These are phyloP conservation scores for Chytriomyces confervae DNA, from an alignment of 192 early-diverging fungal species.

Conservation along the genomic window DNA sequence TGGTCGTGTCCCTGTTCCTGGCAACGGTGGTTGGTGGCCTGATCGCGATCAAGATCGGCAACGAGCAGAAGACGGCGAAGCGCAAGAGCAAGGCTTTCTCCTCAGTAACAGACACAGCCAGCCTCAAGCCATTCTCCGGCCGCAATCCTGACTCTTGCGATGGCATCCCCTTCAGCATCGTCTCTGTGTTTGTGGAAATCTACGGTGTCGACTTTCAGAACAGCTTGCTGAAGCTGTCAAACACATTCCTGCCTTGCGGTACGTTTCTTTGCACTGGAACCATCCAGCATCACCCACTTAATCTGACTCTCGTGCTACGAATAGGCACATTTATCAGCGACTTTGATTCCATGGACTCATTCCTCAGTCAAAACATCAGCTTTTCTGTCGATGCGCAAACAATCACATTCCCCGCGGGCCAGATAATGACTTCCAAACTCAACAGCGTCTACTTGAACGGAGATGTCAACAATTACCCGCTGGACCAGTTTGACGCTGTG, in stretches of 20 bases:
- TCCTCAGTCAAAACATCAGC: background rate
- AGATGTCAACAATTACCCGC: conserved; percentile 16
- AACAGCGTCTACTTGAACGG: background rate
- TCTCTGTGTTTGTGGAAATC: background rate
- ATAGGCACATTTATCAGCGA: background rate
- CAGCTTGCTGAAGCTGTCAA: background rate
- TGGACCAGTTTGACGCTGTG: background rate
- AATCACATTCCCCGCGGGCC: background rate
- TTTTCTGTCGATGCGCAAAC: background rate
- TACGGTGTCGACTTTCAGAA: background rate
- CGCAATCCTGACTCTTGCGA: background rate
- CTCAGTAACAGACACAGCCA: background rate
- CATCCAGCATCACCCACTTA: background rate
- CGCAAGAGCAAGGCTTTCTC: background rate
- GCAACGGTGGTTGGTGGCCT: background rate
- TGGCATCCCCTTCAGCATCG: background rate
- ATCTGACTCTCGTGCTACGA: background rate
- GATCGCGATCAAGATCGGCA: background rate
- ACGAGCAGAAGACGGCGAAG: background rate
- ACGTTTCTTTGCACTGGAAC: background rate
- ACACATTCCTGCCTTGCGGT: background rate
- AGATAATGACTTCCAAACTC: background rate
- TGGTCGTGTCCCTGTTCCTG: background rate
- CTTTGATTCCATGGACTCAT: background rate
- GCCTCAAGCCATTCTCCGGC: background rate